A percentile compares a stretch with the other conserved stretches of the same genome.
Conservation (phyloP, 2,329 filamentous ascomycete species). For the Fusarium mangiferae region DNA sequence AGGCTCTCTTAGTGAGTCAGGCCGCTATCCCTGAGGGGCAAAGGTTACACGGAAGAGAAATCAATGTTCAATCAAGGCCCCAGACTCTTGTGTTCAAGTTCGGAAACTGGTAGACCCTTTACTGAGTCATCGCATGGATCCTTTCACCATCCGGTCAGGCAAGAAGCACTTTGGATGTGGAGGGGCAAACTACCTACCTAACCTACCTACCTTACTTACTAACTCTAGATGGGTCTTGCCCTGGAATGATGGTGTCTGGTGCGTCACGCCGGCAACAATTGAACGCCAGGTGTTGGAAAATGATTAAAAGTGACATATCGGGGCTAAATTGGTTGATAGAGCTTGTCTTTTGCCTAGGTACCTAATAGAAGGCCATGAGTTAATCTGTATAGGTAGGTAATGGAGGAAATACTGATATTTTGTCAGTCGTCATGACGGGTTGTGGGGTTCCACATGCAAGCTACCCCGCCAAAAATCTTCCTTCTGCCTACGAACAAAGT, state of each 20-base stretch:
- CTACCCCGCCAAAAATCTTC: slow-evolving; percentile 35
- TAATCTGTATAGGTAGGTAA: not conserved
- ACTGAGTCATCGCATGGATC: slow-evolving; percentile 15
- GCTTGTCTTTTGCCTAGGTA: not conserved
- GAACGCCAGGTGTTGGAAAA: not conserved
- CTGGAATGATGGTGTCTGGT: slow-evolving; percentile 2
- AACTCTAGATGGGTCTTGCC: slow-evolving; percentile 12
- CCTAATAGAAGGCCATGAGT: not conserved
- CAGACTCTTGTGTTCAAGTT: not conserved
- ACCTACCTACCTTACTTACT: no score
- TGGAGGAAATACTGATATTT: not conserved
- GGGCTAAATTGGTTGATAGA: no score
- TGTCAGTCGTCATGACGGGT: not conserved
- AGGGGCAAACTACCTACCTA: not conserved
- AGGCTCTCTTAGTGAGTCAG: slow-evolving; percentile 35
- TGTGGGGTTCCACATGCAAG: slow-evolving; percentile 9
- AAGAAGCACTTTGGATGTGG: slow-evolving; percentile 8
- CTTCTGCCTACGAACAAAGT: not conserved
- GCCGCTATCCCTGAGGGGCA: slow-evolving; percentile 11
- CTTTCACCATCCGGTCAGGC: not conserved
- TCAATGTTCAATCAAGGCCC: not conserved
- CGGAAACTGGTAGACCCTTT: not conserved
- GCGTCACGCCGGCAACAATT: slow-evolving; percentile 17
- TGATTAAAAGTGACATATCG: not conserved
- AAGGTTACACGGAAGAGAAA: not conserved